Evolutionary conservation across 768 basidiomycete species (phyloP).

Genomic region (Naematelia aurantialba): DNA sequence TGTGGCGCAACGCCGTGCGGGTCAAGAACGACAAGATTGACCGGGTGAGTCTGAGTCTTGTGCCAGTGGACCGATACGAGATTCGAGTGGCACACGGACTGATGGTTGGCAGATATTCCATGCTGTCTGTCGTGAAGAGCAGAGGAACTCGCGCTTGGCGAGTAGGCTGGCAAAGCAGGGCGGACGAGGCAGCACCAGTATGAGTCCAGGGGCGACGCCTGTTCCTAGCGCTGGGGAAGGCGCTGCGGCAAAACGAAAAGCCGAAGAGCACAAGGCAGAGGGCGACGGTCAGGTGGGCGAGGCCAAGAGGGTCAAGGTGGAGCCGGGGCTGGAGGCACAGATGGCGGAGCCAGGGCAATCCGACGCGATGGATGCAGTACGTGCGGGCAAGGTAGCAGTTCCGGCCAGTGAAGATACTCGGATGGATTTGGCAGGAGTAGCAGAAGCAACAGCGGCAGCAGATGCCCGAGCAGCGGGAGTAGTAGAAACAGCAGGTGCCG

Average conservation of each 20-base stretch:
- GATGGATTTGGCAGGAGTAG: neutral
- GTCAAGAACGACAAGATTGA: conserved; percentile 70
- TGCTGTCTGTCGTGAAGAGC: conserved; percentile 82
- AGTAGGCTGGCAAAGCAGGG: conserved; percentile 11
- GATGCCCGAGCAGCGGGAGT: too few species aligned
- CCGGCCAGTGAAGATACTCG: too few species aligned
- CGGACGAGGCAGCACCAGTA: conserved; percentile 6
- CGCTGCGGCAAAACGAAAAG: neutral
- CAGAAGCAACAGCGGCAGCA: too few species aligned
- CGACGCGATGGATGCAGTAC: too few species aligned
- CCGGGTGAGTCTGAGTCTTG: neutral
- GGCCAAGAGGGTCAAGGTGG: too few species aligned
- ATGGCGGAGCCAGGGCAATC: neutral
- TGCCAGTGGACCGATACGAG: conserved; percentile 1
- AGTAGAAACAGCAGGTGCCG: too few species aligned
- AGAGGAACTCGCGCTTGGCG: conserved; percentile 12
- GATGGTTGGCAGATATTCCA: conserved; percentile 92
- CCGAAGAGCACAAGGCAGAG: neutral
- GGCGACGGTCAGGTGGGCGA: neutral
- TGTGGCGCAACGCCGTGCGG: conserved; percentile 86
- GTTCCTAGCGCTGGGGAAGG: neutral
- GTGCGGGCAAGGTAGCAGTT: too few species aligned
- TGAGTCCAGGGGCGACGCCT: conserved; percentile 1
- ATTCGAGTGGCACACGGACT: too few species aligned
- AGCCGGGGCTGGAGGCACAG: neutral